Base-by-base conservation (phyloP, 179 eudicot genomes). In the Gypsophila paniculata region DNA sequence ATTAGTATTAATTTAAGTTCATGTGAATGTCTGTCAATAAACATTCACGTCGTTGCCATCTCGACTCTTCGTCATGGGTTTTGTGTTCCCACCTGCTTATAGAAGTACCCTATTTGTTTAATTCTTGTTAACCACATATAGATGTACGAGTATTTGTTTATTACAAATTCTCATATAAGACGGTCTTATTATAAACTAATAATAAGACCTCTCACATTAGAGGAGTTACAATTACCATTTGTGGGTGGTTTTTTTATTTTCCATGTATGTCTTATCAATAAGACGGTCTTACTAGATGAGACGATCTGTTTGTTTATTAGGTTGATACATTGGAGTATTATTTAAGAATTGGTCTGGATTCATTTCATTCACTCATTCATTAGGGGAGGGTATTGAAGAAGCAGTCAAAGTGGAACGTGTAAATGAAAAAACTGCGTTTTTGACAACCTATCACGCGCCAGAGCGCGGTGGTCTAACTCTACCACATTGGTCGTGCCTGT, bases 401-500 rank as follows among this genome's bases (percentile, higher is more conserved):
- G 63, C 46, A 76, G 82, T 76, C 78, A 82, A 82, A 73, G 13
- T 23, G 36, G 78, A 79, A 76, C 82, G 80, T 74, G 82, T 71
- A 74, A 65, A 73, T 61, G 78, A 73, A 74, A 46, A 53, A 74
- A 75, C 8, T 78, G 71, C 78, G 58, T 77, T 69, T 59, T 65
- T 73, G 83, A 75, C 84, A 78, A 75, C 82, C 77, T 59, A 75
- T 72, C 84, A 81, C 82, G 82, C 85, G 80, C 85, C 75, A n/a
- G 48, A 72, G 74, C 82, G 85, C 82, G 85, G 85, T 82, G 85
- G 65, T 75, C 82, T 60, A 59, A 61, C 68, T 65, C 23, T 19
- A 10, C 18, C 17, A 72, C 29, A 38, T 36, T 51, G 53, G 15
- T 61, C 51, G 46, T 29, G 1, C 54, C 18, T 11, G 22, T 69